Base-by-base conservation (phyloP, 352 stramenopile genomes). In the Halophytophthora polymorphica region DNA sequence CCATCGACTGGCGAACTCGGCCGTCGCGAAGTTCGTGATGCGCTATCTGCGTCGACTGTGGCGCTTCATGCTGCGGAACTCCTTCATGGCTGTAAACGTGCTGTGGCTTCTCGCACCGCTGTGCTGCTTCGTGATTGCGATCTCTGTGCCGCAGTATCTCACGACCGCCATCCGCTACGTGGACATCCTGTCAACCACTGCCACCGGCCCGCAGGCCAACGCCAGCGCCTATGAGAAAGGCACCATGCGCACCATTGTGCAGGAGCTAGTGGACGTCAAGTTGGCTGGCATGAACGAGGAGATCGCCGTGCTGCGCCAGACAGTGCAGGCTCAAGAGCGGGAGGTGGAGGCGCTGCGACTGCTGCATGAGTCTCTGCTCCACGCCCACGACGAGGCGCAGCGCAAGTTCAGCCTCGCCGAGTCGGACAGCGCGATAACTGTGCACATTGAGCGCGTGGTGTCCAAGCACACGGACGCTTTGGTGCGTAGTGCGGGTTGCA, bases 21-120 rank as follows among this genome's bases (percentile, higher is more conserved):
- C 62, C 3, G 31, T 51, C n/a, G 56, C 66, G 5, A 74, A 69
- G 34, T 60, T 56, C 17, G 6, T 66, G 12, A 50, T 58, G 7
- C 68, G 58, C 3, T 59, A 47, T 18, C 18, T 75, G 21, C 60
- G 65, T 2, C 61, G 64, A 25, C 52, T 85, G 36, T 88, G 70
- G 74, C 67, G 67, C 42, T 71, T 73, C 14, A 29, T 84, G 5
- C 49, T 84, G 18, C 79, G 73, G 46, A 84, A 90, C 28, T 84
- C 74, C 29, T 88, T 90, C 59, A 83, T 87, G 73, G 76, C 74
- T 0, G 62, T 77, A 48, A 91, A 91, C 44, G 71, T 89, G 17
- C 19, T 89, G 37, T 91, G 80, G 80, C 71, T 91, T 8, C 59
- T 91, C 3, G 65, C 77, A 13, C 80, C 80, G 13, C 56, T 91